These are phyloP conservation scores for Metschnikowia colocasiae DNA, from an alignment of 805 yeast species.

Conservation along the genomic window DNA sequence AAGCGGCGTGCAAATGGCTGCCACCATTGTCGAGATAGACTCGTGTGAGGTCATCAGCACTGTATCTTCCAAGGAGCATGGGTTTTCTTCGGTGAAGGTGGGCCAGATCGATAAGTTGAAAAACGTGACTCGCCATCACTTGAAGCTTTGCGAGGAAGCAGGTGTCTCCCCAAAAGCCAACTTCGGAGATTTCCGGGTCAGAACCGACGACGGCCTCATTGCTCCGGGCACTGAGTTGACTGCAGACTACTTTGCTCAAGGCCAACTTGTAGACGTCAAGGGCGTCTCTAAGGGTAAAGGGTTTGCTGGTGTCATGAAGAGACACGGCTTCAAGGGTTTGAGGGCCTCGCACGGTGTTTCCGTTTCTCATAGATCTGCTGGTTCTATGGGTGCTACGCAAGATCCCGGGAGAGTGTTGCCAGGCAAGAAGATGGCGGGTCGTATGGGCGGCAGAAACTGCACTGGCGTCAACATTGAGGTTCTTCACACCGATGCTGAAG, in stretches of 20 bases:
- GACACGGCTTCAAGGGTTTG: slow-evolving; percentile 85
- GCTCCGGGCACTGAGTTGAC: slow-evolving; percentile 74
- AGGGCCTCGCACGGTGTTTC: slow-evolving; percentile 96
- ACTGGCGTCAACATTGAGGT: slow-evolving; percentile 77
- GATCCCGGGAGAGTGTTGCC: slow-evolving; percentile 95
- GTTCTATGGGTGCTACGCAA: slow-evolving; percentile 94
- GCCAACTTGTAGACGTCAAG: slow-evolving; percentile 79
- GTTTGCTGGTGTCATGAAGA: slow-evolving; percentile 96
- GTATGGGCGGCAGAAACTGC: slow-evolving; percentile 76
- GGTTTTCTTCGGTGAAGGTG: slow-evolving; percentile 80
- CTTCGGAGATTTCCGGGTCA: slow-evolving; percentile 76
- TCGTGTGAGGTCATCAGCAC: slow-evolving; percentile 79
- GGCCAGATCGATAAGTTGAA: slow-evolving; percentile 74
- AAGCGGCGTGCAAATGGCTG: slow-evolving; percentile 68
- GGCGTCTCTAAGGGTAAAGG: slow-evolving; percentile 91
- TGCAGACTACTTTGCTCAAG: slow-evolving; percentile 80
- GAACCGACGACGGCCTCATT: slow-evolving; percentile 58
- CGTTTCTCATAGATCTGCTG: slow-evolving; percentile 88
- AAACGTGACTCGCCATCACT: slow-evolving; percentile 52
- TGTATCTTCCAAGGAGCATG: slow-evolving; percentile 68
- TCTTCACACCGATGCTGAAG: slow-evolving; percentile 73
- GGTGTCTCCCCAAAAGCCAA: slow-evolving; percentile 78
- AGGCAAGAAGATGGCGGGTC: slow-evolving; percentile 98
- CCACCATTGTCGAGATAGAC: slow-evolving; percentile 84
- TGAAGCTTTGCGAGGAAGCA: slow-evolving; percentile 77